A percentile compares a stretch with the other conserved stretches of the same genome.
Evolutionary conservation across 495 filamentous ascomycete species (phyloP).

Genomic region (Astrothelium subdiscretum): DNA sequence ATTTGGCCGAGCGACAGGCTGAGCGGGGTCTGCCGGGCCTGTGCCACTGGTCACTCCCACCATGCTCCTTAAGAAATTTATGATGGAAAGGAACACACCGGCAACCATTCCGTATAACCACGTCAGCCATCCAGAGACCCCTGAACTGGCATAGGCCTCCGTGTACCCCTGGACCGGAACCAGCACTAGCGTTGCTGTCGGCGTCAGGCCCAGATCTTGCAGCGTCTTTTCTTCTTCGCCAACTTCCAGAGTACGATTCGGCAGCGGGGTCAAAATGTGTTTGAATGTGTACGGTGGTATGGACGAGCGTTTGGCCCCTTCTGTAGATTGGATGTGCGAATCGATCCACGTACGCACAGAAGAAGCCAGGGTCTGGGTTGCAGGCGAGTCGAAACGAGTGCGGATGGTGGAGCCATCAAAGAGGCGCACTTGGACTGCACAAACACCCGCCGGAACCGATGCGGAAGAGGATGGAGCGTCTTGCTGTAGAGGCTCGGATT

Average conservation of each 20-base stretch:
- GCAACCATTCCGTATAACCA: not conserved
- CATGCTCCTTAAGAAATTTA: not conserved
- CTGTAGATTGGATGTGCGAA: constrained; percentile 26
- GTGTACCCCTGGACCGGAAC: constrained; percentile 53
- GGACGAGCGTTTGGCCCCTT: constrained; percentile 16
- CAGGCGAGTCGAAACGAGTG: constrained; percentile 47
- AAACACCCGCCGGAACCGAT: constrained; percentile 23
- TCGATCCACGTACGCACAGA: constrained; percentile 75
- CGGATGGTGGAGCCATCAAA: constrained; percentile 76
- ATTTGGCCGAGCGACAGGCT: not conserved
- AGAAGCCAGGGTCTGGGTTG: constrained; percentile 44
- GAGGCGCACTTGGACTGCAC: constrained; percentile 67
- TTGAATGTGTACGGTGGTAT: constrained; percentile 66
- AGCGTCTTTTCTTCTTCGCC: constrained; percentile 62
- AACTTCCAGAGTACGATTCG: constrained; percentile 58
- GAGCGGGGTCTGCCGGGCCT: not conserved
- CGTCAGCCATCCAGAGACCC: not conserved
- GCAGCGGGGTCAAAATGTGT: constrained; percentile 66
- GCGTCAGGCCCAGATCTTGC: constrained; percentile 53
- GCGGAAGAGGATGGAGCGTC: not conserved
- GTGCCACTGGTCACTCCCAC: not conserved
- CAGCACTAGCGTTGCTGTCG: constrained; percentile 73
- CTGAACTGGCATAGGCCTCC: constrained; percentile 41
- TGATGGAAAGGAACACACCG: not conserved
- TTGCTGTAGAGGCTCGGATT: not conserved